Evolutionary conservation across 2,329 filamentous ascomycete genomes (phyloP).

Genomic region (Phaeophleospora eucalypticola): DNA sequence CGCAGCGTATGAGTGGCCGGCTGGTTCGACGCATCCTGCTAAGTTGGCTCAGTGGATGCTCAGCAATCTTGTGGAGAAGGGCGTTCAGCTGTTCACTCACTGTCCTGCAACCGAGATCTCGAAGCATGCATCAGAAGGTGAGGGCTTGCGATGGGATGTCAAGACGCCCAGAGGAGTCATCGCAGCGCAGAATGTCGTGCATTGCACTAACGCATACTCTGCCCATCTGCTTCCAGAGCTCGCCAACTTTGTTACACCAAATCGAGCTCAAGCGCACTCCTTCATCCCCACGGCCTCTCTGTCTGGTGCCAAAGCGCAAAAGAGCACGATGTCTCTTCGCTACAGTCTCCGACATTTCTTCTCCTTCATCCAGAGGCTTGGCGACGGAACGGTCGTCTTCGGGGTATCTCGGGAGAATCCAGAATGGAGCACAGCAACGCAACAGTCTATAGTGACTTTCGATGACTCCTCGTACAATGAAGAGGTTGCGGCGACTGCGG

Average conservation of each 20-base stretch:
- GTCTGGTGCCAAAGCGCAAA: constrained; percentile 33
- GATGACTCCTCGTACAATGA: constrained; percentile 40
- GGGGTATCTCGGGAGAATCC: constrained; percentile 44
- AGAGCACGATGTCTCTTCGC: constrained; percentile 44
- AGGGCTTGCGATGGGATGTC: constrained; percentile 30
- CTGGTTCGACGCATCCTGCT: constrained; percentile 47
- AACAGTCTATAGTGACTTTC: constrained; percentile 30
- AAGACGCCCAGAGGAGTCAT: constrained; percentile 35
- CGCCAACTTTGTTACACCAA: constrained; percentile 38
- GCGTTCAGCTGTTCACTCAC: constrained; percentile 42
- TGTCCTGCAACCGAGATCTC: constrained; percentile 35
- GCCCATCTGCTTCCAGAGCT: constrained; percentile 38
- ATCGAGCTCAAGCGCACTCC: constrained; percentile 44
- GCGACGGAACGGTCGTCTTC: constrained; percentile 43
- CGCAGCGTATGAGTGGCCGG: constrained; percentile 51
- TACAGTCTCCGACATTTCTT: constrained; percentile 48
- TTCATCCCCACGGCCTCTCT: constrained; percentile 40
- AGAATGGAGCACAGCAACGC: constrained; percentile 20
- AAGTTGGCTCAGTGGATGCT: constrained; percentile 50
- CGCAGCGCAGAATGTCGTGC: constrained; percentile 31
- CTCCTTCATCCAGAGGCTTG: constrained; percentile 45
- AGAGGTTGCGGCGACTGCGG: constrained; percentile 39
- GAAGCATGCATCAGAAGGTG: constrained; percentile 13
- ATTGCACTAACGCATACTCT: constrained; percentile 42
- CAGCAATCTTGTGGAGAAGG: constrained; percentile 34